These are phyloP conservation scores for Poronia punctata DNA, from an alignment of 495 filamentous ascomycete genomes.

Conservation along the genomic window DNA sequence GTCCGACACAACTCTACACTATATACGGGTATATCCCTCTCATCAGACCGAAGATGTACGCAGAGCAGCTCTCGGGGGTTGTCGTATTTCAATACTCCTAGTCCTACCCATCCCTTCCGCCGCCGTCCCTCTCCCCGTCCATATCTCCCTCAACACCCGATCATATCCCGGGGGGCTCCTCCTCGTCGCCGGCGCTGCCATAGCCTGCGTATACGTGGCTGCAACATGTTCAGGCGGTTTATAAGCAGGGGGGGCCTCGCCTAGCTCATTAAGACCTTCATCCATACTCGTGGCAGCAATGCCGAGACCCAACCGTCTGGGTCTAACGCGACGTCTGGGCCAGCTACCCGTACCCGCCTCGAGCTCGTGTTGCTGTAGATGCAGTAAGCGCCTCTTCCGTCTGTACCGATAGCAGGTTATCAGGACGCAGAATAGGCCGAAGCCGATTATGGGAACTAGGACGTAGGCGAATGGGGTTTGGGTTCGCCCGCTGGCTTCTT, in stretches of 20 bases:
- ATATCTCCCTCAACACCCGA: too few relatives aligned
- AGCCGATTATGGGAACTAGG: constrained; percentile 22
- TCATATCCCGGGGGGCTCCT: constrained; percentile 18
- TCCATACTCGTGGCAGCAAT: constrained; percentile 17
- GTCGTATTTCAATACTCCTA: too few relatives aligned
- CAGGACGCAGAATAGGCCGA: constrained; percentile 12
- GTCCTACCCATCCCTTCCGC: too few relatives aligned
- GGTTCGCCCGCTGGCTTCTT: background rate
- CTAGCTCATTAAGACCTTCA: constrained; percentile 51
- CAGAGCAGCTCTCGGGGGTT: too few relatives aligned
- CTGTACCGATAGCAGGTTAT: constrained; percentile 20
- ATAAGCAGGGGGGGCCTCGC: constrained; percentile 54
- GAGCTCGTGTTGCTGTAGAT: constrained; percentile 1
- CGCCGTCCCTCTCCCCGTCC: too few relatives aligned
- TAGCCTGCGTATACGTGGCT: constrained; percentile 6
- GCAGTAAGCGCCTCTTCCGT: constrained; percentile 9
- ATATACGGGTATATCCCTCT: too few relatives aligned
- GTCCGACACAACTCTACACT: too few relatives aligned
- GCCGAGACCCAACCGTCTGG: constrained; percentile 10
- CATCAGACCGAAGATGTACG: too few relatives aligned
- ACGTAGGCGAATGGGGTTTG: constrained; percentile 19
- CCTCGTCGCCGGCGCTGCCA: constrained; percentile 11
- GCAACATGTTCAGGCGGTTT: constrained; percentile 20
- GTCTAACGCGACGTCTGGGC: constrained; percentile 6
- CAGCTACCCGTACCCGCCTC: constrained; percentile 6